phyloP scores from a whole-genome alignment of 2,329 filamentous ascomycete species.

The Macrophomina pseudophaseolina region DNA sequence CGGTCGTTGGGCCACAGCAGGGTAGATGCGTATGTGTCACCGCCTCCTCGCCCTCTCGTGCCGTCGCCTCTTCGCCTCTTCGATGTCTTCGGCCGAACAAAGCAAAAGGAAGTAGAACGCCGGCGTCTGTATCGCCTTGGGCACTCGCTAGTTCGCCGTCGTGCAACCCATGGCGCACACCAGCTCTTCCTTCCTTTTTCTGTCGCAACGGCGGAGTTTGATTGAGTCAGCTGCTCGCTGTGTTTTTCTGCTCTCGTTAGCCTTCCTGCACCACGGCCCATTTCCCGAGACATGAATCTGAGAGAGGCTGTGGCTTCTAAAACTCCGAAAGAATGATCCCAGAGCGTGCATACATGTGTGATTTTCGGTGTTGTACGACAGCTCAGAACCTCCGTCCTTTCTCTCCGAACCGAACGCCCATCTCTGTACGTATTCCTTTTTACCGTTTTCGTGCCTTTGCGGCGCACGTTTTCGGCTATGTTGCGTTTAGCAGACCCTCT shows the following conservation, averaged over 20 bases:
- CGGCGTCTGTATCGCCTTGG: background rate
- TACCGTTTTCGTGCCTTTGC: background rate
- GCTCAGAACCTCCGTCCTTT: too few relatives aligned
- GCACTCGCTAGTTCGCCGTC: background rate
- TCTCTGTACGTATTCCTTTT: background rate
- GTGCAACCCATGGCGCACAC: background rate
- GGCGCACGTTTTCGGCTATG: background rate
- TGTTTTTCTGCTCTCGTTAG: background rate
- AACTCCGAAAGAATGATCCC: background rate
- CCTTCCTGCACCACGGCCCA: constrained; percentile 11
- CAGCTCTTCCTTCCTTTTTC: background rate
- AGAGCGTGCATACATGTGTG: background rate
- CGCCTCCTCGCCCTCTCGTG: background rate
- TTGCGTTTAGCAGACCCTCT: background rate
- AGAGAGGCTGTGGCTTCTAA: background rate
- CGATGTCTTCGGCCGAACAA: constrained; percentile 16
- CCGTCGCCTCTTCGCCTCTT: background rate
- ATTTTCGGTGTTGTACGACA: background rate
- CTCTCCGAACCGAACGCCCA: too few relatives aligned
- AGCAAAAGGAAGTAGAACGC: background rate
- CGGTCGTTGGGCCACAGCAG: background rate
- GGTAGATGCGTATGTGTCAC: background rate
- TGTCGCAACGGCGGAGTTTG: background rate
- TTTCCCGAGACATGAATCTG: background rate
- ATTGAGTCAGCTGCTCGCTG: constrained; percentile 2